Evolutionary conservation across 2,329 filamentous ascomycete species (phyloP).

Genomic region (Aspergillus sp.): DNA sequence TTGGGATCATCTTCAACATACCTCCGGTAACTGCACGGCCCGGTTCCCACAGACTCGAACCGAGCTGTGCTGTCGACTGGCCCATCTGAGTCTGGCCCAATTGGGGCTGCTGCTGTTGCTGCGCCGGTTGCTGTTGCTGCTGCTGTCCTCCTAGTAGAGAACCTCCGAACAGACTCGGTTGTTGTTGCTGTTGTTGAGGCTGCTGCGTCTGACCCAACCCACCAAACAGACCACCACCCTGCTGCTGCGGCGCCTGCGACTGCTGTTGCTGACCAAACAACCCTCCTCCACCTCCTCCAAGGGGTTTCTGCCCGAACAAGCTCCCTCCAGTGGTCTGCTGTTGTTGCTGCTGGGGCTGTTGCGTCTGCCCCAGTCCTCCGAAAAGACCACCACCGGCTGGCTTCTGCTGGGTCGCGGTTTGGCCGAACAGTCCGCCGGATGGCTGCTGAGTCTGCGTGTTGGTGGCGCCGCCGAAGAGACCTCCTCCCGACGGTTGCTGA

Average conservation of each 20-base stretch:
- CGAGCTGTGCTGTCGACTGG: conserved; percentile 39
- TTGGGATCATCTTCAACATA: conserved; percentile 25
- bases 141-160: conserved; percentile 28
- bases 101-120: conserved; percentile 34
- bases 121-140: conserved; percentile 31
- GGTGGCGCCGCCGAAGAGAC: conserved; percentile 31
- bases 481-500: conserved; percentile 30
- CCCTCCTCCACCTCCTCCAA: not conserved
- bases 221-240: conserved; percentile 46
- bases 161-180: conserved; percentile 31
- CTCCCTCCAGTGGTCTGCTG: conserved; percentile 20
- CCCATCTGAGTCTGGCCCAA: conserved; percentile 30
- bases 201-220: conserved; percentile 29
- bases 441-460: conserved; percentile 22
- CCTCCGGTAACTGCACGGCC: conserved; percentile 47
- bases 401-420: conserved; percentile 27
- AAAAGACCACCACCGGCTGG: conserved; percentile 29
- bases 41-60: conserved; percentile 47
- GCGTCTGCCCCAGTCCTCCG: conserved; percentile 26
- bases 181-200: conserved; percentile 44
- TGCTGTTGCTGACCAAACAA: conserved; percentile 5
- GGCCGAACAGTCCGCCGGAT: conserved; percentile 43
- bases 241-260: conserved; percentile 32
- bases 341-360: conserved; percentile 26
- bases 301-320: not conserved